Base-by-base conservation (phyloP, 352 stramenopile species). In the Pythium grandisporangium region DNA sequence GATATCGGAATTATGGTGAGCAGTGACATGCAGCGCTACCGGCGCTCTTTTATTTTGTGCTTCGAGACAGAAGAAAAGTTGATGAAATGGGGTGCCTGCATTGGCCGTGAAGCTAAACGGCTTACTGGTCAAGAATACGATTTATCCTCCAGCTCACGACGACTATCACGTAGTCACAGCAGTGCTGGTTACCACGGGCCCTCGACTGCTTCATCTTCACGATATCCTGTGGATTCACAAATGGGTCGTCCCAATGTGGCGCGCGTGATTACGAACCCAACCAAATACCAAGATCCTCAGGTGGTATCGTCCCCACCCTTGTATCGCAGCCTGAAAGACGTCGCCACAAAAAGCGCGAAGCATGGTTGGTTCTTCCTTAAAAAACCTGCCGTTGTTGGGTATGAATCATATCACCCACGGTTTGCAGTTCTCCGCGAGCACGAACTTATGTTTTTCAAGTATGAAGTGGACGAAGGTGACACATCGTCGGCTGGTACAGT, bases 301-400 rank as follows among this genome's bases (percentile, higher is more conserved):
- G 61, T 87, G 1, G 37, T 62, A 13, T 48, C 59, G 17, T 70
- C 58, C 0, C 70, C 71, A 1, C 61, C 61, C 2, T 35, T 92
- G 17, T 84, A 75, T 39, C 78, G 71, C 19, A 87, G 73, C 42
- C 37, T 92, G 14, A 92, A 88, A 42, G 78, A 91, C 43, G 74
- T 87, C 8, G 79, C 68, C 17, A 42, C 63, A 8, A 82, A 83
- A 38, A 71, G 66, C 0, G 75, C 70, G 7, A 74, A 64, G 5
- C 67, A 74, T 37, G 78, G 81, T 6, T 94, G 81, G 81, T 92
- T 94, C 30, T 88, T 88, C 35, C 63, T 92, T 2, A 90, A 88
- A 48, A 77, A 81, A 16, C 76, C 81, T 10, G 60, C 63, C 0
- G 65, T 61, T n/a, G 52, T 64, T 0, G 81, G 81, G 5, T 56